Evolutionary conservation across 768 basidiomycete species (phyloP).

Genomic region (Crucibulum laeve): DNA sequence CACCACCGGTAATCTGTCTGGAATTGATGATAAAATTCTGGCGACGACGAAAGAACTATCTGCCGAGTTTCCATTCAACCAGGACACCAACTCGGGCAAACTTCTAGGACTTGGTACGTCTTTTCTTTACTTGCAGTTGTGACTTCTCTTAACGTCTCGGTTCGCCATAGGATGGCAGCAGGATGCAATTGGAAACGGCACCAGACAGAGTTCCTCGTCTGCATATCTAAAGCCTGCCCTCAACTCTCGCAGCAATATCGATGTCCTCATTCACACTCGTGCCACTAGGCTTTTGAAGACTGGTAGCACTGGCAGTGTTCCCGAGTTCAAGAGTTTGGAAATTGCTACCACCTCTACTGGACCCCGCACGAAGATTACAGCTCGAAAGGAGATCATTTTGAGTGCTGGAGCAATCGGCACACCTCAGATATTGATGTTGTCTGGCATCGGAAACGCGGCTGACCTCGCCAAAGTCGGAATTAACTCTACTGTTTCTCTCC

Average conservation of each 20-base stretch:
- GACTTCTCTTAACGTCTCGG: too few relatives aligned
- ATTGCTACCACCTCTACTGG: not conserved
- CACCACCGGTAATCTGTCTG: conserved; percentile 16
- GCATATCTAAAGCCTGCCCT: conserved; percentile 19
- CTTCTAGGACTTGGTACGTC: conserved; percentile 25
- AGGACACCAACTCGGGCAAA: conserved; percentile 29
- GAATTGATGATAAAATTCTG: conserved; percentile 21
- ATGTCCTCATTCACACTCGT: conserved; percentile 15
- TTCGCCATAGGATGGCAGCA: conserved; percentile 22
- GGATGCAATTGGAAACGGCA: conserved; percentile 8
- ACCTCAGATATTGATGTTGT: conserved; percentile 2
- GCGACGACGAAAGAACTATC: conserved; percentile 18
- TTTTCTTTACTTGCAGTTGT: not conserved
- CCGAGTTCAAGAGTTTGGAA: conserved; percentile 1
- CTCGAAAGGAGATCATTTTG: conserved; percentile 1
- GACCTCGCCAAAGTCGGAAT: not conserved
- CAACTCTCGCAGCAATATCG: conserved; percentile 16
- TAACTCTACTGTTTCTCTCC: conserved; percentile 17
- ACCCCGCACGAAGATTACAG: not conserved
- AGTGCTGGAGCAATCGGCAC: conserved; percentile 1
- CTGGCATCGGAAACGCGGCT: not conserved
- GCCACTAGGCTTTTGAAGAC: conserved; percentile 12
- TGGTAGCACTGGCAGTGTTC: not conserved
- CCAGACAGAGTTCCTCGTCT: conserved; percentile 18
- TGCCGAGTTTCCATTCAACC: conserved; percentile 28